A percentile compares a stretch with the other conserved stretches of the same genome.
Evolutionary conservation across 2,329 filamentous ascomycete genomes (phyloP).

Genomic region (Chrysoporthe deuterocubensis): DNA sequence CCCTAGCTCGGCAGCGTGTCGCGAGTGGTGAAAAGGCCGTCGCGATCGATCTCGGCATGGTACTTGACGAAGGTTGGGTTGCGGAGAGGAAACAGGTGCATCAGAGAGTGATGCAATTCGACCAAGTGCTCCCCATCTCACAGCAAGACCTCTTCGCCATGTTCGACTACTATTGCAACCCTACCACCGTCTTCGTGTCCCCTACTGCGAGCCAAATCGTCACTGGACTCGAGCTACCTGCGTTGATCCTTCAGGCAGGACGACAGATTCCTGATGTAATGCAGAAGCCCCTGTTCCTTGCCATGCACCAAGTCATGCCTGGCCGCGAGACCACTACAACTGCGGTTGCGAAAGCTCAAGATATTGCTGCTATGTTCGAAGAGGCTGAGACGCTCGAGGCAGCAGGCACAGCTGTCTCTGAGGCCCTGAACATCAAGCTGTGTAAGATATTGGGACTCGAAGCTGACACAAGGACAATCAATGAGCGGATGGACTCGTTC

Average conservation of each 20-base stretch:
- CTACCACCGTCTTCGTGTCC: neutral
- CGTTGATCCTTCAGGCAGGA: neutral
- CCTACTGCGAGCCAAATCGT: neutral
- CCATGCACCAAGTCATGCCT: neutral
- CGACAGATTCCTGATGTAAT: neutral
- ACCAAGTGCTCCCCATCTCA: neutral
- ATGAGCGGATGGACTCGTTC: neutral
- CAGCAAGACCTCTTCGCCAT: neutral
- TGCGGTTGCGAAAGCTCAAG: too few species aligned
- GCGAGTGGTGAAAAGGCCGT: constrained; percentile 30
- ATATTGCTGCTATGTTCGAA: neutral
- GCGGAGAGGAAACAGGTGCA: neutral
- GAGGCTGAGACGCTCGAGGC: neutral
- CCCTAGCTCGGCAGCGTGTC: constrained; percentile 31
- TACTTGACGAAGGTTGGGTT: neutral
- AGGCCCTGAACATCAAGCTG: neutral
- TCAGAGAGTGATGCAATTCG: neutral
- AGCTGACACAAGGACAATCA: neutral
- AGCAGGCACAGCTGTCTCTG: neutral
- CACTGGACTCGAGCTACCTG: neutral
- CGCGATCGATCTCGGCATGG: constrained; percentile 30
- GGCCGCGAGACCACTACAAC: neutral
- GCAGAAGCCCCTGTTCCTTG: neutral
- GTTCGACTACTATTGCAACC: neutral
- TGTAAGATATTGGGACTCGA: neutral